These are phyloP conservation scores for Aureobasidium sp. DNA, from an alignment of 2,329 filamentous ascomycete species.

Conservation along the genomic window DNA sequence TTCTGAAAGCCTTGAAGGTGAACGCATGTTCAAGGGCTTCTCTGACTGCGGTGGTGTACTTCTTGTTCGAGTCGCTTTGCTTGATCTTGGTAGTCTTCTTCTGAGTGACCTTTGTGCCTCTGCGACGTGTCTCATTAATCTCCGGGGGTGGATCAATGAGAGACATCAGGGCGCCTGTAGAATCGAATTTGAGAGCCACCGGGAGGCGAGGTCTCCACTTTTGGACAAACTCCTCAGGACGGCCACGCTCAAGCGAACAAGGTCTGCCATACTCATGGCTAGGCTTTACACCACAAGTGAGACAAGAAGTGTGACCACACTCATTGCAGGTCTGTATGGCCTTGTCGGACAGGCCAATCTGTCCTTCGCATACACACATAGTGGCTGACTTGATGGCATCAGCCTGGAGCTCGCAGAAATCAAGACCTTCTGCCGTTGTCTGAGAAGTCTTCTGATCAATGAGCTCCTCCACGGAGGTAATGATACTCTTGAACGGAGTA, in stretches of 20 bases:
- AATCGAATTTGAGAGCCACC: constrained; percentile 23
- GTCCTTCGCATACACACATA: constrained; percentile 54
- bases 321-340: constrained; percentile 42
- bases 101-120: not conserved
- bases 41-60: constrained; percentile 28
- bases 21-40: constrained; percentile 30
- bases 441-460: not conserved
- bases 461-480: not conserved
- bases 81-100: not conserved
- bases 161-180: not conserved
- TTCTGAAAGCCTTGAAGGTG: constrained; percentile 28
- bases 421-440: not conserved
- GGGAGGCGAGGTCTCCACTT: constrained; percentile 38
- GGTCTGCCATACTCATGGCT: constrained; percentile 36
- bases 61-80: not conserved
- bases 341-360: constrained; percentile 31
- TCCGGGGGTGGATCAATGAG: not conserved
- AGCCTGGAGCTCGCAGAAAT: not conserved
- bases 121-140: not conserved
- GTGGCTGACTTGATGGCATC: constrained; percentile 4
- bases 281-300: constrained; percentile 49
- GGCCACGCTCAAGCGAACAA: constrained; percentile 24
- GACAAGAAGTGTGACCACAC: constrained; percentile 52
- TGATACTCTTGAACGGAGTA: not conserved
- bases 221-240: constrained; percentile 40